Conservation (phyloP, 2,329 filamentous ascomycete species). For the Trichoderma semiorbis region DNA sequence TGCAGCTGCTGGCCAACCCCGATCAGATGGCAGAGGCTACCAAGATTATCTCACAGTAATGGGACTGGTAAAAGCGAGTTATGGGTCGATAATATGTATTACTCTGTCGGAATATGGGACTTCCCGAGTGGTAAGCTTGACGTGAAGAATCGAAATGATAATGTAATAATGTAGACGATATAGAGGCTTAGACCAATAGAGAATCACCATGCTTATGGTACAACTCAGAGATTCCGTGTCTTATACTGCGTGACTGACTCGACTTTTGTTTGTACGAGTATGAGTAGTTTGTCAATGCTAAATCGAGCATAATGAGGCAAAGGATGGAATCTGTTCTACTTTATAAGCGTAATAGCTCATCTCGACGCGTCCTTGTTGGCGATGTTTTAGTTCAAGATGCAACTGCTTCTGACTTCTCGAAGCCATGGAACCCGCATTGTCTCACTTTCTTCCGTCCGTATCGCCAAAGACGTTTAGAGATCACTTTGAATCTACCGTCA, state of each 20-base stretch:
- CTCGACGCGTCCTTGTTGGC: background rate
- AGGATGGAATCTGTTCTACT: background rate
- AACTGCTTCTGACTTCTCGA: background rate
- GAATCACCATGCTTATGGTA: background rate
- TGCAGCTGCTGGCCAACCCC: constrained; percentile 17
- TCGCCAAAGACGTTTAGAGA: background rate
- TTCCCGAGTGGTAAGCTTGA: background rate
- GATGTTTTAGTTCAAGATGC: background rate
- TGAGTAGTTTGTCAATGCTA: background rate
- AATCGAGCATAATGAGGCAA: background rate
- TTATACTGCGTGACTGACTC: background rate
- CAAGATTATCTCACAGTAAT: background rate
- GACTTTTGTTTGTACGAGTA: background rate
- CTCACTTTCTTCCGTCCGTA: background rate
- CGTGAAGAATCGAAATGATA: background rate
- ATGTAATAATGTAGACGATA: background rate
- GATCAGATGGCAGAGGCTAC: constrained; percentile 5
- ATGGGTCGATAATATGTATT: background rate
- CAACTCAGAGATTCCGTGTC: background rate
- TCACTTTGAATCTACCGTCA: background rate
- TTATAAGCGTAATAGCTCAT: background rate
- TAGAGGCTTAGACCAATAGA: background rate
- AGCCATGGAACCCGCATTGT: background rate
- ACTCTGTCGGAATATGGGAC: background rate
- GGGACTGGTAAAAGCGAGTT: too few relatives aligned